Percentiles rank a stretch among this genome's conserved stretches.
These are phyloP conservation scores for Agastache rugosa DNA, from an alignment of 257 asterid species.

Conservation along the genomic window DNA sequence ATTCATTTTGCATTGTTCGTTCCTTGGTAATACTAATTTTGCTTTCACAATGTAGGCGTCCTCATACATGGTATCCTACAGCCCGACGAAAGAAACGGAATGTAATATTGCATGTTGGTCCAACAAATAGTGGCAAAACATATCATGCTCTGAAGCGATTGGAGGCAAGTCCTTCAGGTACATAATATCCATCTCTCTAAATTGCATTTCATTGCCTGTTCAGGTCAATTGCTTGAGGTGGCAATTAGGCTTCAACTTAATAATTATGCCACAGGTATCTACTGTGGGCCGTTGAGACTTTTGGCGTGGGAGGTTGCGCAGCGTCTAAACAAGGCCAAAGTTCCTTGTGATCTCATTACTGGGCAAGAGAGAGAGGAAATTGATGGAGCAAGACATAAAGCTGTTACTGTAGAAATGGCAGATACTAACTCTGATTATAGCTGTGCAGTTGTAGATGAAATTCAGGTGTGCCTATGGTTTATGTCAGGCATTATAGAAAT, in stretches of 20 bases:
- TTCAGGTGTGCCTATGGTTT: slow-evolving; percentile 65
- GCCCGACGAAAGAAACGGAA: slow-evolving; percentile 81
- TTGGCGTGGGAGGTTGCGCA: slow-evolving; percentile 98
- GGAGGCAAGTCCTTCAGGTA: slow-evolving; percentile 84
- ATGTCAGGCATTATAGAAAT: slow-evolving; percentile 15
- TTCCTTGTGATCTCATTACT: slow-evolving; percentile 92
- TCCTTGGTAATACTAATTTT: background rate
- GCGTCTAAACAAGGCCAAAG: slow-evolving; percentile 82
- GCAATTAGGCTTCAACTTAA: slow-evolving; percentile 16
- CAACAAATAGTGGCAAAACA: slow-evolving; percentile 98
- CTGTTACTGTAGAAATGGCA: slow-evolving; percentile 96
- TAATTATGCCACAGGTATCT: slow-evolving; percentile 61
- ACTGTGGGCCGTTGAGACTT: slow-evolving; percentile 96
- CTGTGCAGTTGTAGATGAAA: slow-evolving; percentile 96
- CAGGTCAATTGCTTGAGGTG: slow-evolving; percentile 24
- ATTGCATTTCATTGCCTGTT: slow-evolving; percentile 22
- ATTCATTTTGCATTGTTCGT: slow-evolving; percentile 10
- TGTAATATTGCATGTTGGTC: slow-evolving; percentile 88
- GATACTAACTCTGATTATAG: slow-evolving; percentile 68
- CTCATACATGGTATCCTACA: slow-evolving; percentile 90
- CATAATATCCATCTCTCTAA: background rate
- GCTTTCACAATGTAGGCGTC: slow-evolving; percentile 55
- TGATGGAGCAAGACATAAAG: slow-evolving; percentile 85
- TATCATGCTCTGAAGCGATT: slow-evolving; percentile 79
- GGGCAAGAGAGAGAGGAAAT: slow-evolving; percentile 95